phyloP scores from a whole-genome alignment of 2,329 filamentous ascomycete species.

The Neonectria faginata region DNA sequence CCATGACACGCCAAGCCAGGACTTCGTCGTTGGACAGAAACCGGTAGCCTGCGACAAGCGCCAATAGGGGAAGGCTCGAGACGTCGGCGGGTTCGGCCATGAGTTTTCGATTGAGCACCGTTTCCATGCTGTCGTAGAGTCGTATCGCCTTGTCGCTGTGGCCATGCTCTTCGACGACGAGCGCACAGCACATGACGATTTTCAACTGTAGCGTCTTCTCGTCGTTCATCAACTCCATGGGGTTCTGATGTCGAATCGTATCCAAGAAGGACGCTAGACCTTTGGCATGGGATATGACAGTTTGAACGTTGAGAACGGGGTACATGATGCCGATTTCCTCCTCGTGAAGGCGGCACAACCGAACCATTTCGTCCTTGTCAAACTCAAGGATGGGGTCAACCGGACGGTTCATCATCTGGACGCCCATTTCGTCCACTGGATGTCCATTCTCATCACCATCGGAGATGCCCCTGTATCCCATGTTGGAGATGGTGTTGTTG shows the following conservation, averaged over 20 bases:
- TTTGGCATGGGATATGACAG: slow-evolving; percentile 76
- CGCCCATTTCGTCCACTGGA: slow-evolving; percentile 36
- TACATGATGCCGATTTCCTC: slow-evolving; percentile 96
- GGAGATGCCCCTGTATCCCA: slow-evolving; percentile 80
- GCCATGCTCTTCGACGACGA: slow-evolving; percentile 83
- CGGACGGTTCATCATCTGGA: slow-evolving; percentile 52
- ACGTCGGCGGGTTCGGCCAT: slow-evolving; percentile 65
- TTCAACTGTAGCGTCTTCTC: slow-evolving; percentile 78
- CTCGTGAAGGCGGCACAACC: slow-evolving; percentile 83
- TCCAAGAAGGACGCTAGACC: slow-evolving; percentile 80
- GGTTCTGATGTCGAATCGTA: slow-evolving; percentile 51
- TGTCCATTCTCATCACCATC: slow-evolving; percentile 71
- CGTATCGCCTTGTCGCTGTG: slow-evolving; percentile 79
- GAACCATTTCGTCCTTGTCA: slow-evolving; percentile 81
- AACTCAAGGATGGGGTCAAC: slow-evolving; percentile 85
- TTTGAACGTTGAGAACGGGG: slow-evolving; percentile 81
- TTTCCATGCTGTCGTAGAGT: slow-evolving; percentile 82
- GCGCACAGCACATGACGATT: slow-evolving; percentile 81
- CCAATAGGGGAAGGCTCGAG: slow-evolving; percentile 62
- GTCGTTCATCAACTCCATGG: slow-evolving; percentile 57
- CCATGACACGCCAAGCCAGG: slow-evolving; percentile 88
- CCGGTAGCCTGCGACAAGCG: slow-evolving; percentile 73
- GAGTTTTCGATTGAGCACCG: slow-evolving; percentile 74
- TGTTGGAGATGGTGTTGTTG: slow-evolving; percentile 86
- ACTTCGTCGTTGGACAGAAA: slow-evolving; percentile 89